Percentiles rank a stretch among this genome's conserved stretches.
Evolutionary conservation across 208 protist species (phyloP).

Genomic region (Balamuthia mandrillaris): DNA sequence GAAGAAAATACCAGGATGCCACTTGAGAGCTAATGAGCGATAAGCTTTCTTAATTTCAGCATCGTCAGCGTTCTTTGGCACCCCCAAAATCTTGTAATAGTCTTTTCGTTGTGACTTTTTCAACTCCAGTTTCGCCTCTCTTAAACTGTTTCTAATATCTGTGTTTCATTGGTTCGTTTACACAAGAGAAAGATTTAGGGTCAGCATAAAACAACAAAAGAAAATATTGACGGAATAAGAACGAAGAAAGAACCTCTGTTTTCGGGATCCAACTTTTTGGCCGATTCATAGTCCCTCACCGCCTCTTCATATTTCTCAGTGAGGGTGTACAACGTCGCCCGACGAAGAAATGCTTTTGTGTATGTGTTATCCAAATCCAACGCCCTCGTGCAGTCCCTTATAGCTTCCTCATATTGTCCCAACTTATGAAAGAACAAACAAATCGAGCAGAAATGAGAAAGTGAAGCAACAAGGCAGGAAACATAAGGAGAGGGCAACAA

Average conservation of each 20-base stretch:
- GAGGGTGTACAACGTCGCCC: constrained; percentile 26
- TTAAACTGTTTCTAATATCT: constrained; percentile 44
- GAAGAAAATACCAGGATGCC: constrained; percentile 67
- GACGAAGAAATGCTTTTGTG: constrained; percentile 38
- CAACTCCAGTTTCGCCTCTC: constrained; percentile 58
- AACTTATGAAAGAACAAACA: background rate
- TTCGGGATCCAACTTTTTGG: constrained; percentile 8
- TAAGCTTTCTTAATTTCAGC: constrained; percentile 76
- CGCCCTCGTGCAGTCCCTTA: background rate
- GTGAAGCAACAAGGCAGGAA: background rate
- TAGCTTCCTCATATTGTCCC: background rate
- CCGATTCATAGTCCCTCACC: constrained; percentile 55
- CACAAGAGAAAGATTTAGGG: background rate
- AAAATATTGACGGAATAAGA: background rate
- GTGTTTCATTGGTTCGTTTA: background rate
- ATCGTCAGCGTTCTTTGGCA: constrained; percentile 57
- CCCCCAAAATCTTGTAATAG: constrained; percentile 72
- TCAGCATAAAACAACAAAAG: background rate
- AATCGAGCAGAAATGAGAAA: too few relatives aligned
- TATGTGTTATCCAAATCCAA: background rate
- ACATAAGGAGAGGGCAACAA: too few relatives aligned
- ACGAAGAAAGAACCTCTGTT: background rate
- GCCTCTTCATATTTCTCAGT: constrained; percentile 58
- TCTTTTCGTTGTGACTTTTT: constrained; percentile 68
- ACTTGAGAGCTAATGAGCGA: constrained; percentile 69